Conservation (phyloP, 441 rosid species). For the Rhodomyrtus psidioides region DNA sequence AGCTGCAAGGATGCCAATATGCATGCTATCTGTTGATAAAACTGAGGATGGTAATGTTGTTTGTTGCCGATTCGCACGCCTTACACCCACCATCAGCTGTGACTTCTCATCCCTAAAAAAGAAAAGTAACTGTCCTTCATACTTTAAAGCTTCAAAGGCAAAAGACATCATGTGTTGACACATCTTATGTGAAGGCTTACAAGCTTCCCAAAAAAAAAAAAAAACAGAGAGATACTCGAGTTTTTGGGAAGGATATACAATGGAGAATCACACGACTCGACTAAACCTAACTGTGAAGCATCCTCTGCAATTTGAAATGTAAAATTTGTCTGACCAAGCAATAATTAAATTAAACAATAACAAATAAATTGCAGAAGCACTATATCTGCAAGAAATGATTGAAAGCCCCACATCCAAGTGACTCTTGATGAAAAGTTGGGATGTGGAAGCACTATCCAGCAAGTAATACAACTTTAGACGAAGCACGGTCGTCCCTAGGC, state of each 20-base stretch:
- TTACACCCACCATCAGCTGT: slow-evolving; percentile 90
- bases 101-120: slow-evolving; percentile 79
- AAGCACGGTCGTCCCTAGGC: neutral
- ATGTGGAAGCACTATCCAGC: neutral
- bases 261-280: neutral
- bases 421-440: neutral
- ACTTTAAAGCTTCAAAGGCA: neutral
- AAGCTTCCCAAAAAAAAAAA: neutral
- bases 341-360: neutral
- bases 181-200: neutral
- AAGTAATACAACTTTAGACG: neutral
- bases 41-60: slow-evolving; percentile 85
- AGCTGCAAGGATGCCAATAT: slow-evolving; percentile 99
- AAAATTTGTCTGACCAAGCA: neutral
- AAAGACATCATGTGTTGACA: neutral
- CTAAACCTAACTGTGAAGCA: neutral
- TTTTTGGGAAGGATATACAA: neutral
- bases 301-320: neutral
- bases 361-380: neutral
- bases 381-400: neutral
- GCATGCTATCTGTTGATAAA: slow-evolving; percentile 95
- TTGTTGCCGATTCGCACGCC: slow-evolving; percentile 91
- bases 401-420: neutral
- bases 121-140: neutral
- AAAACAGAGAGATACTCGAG: neutral